Conservation (phyloP, 2,329 filamentous ascomycete species). For the Fusarium irregulare region DNA sequence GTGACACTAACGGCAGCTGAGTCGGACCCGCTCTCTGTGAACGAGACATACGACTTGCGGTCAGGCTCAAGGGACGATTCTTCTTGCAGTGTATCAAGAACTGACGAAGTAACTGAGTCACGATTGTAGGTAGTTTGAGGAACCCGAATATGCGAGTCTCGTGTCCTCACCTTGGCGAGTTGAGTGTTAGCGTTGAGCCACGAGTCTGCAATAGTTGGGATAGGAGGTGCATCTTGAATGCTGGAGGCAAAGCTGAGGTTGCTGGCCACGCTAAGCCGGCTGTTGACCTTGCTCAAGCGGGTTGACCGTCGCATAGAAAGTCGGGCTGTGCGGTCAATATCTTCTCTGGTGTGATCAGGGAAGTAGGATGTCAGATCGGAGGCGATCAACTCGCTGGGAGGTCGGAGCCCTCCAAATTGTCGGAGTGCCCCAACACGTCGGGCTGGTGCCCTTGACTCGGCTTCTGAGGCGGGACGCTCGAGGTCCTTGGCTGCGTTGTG, state of each 20-base stretch:
- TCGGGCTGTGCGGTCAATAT: slow-evolving; percentile 94
- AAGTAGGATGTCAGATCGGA: slow-evolving; percentile 98
- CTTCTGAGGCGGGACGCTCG: slow-evolving; percentile 65
- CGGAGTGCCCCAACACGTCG: slow-evolving; percentile 68
- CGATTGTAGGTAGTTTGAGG: slow-evolving; percentile 66
- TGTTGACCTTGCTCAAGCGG: slow-evolving; percentile 91
- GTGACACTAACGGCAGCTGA: slow-evolving; percentile 76
- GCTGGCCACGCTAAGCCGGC: slow-evolving; percentile 91
- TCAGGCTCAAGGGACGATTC: slow-evolving; percentile 89
- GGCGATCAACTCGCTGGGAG: slow-evolving; percentile 96
- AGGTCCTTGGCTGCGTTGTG: slow-evolving; percentile 68
- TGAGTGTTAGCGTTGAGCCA: slow-evolving; percentile 74
- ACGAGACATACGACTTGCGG: slow-evolving; percentile 95
- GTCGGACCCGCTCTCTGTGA: slow-evolving; percentile 80
- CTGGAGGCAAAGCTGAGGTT: slow-evolving; percentile 94
- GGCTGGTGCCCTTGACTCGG: slow-evolving; percentile 55
- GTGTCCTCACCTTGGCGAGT: slow-evolving; percentile 54
- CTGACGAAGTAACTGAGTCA: slow-evolving; percentile 88
- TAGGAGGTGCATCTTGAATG: slow-evolving; percentile 90
- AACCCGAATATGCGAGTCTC: slow-evolving; percentile 62
- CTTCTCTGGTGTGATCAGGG: slow-evolving; percentile 91
- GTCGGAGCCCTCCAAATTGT: slow-evolving; percentile 90
- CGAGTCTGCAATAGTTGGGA: slow-evolving; percentile 93
- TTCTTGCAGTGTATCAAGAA: slow-evolving; percentile 90
- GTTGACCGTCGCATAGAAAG: slow-evolving; percentile 92